A percentile compares a stretch with the other conserved stretches of the same genome.
Evolutionary conservation across 192 early-diverging fungal species (phyloP).

Genomic region (Martensiomyces pterosporus): DNA sequence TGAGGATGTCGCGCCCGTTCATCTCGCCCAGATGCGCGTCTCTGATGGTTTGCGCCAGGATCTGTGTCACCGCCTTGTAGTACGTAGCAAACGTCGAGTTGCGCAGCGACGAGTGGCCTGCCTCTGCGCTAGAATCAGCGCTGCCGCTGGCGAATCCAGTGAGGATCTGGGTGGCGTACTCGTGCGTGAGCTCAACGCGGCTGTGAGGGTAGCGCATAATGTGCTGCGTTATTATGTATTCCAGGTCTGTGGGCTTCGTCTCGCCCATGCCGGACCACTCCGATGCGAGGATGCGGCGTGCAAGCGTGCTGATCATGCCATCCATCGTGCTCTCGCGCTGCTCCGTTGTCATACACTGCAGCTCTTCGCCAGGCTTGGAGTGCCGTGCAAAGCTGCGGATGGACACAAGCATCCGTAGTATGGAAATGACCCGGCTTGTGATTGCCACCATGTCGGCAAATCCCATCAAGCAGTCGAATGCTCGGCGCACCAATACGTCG

Average conservation of each 20-base stretch:
- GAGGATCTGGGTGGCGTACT: conserved; percentile 22
- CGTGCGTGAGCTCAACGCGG: conserved; percentile 21
- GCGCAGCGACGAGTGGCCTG: conserved; percentile 4
- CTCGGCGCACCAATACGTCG: conserved; percentile 20
- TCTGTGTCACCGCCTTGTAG: conserved; percentile 27
- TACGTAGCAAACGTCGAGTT: conserved; percentile 28
- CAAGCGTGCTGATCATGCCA: conserved; percentile 29
- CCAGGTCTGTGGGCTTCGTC: conserved; percentile 19
- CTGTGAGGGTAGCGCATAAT: conserved; percentile 30
- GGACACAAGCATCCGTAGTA: conserved; percentile 33
- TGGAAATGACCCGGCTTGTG: conserved; percentile 5
- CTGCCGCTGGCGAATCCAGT: background rate
- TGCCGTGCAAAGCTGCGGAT: conserved; percentile 17
- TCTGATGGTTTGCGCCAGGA: conserved; percentile 16
- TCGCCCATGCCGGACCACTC: conserved; percentile 16
- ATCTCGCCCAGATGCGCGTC: conserved; percentile 6
- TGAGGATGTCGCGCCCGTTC: conserved; percentile 16
- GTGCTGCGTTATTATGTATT: conserved; percentile 27
- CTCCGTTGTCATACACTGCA: conserved; percentile 7
- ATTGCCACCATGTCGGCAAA: conserved; percentile 13
- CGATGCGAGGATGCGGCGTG: conserved; percentile 15
- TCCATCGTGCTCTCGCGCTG: conserved; percentile 36
- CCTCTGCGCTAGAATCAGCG: background rate
- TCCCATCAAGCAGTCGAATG: conserved; percentile 33
- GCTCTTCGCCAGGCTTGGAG: conserved; percentile 6